Conservation (phyloP, 1,139 yeast genomes). For the Geotrichum fermentans region DNA sequence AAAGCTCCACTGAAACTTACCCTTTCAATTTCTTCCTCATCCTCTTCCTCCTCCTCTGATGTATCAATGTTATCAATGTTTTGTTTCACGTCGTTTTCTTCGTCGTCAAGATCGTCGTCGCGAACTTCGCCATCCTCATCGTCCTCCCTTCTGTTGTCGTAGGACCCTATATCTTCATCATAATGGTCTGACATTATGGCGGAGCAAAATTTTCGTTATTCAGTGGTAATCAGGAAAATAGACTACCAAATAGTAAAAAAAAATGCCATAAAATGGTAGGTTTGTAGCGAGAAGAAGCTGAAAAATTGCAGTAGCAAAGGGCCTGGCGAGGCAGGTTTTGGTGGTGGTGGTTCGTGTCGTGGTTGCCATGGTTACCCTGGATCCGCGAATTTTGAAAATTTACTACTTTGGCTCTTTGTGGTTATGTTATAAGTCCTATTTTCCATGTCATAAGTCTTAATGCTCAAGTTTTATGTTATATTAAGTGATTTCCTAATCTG, state of each 20-base stretch:
- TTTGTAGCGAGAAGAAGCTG: constrained; percentile 1
- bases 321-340: not conserved
- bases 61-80: constrained; percentile 35
- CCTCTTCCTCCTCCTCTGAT: constrained; percentile 43
- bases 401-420: too few relatives aligned
- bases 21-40: constrained; percentile 42
- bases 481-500: too few relatives aligned
- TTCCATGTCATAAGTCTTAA: not conserved
- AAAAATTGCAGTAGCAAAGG: not conserved
- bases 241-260: constrained; percentile 5
- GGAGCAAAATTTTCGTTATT: constrained; percentile 2
- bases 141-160: constrained; percentile 8
- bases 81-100: constrained; percentile 16
- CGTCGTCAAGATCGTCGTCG: constrained; percentile 21
- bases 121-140: constrained; percentile 14
- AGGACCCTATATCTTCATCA: constrained; percentile 16
- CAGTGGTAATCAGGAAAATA: constrained; percentile 6
- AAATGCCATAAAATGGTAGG: constrained; percentile 3
- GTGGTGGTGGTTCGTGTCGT: constrained; percentile 11
- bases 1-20: constrained; percentile 24
- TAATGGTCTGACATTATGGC: constrained; percentile 19
- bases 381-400: too few relatives aligned
- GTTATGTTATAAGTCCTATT: too few relatives aligned
- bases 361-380: not conserved
- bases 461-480: not conserved